These are phyloP conservation scores for Juglanconis sp. DNA, from an alignment of 2,329 filamentous ascomycete species.

Conservation along the genomic window DNA sequence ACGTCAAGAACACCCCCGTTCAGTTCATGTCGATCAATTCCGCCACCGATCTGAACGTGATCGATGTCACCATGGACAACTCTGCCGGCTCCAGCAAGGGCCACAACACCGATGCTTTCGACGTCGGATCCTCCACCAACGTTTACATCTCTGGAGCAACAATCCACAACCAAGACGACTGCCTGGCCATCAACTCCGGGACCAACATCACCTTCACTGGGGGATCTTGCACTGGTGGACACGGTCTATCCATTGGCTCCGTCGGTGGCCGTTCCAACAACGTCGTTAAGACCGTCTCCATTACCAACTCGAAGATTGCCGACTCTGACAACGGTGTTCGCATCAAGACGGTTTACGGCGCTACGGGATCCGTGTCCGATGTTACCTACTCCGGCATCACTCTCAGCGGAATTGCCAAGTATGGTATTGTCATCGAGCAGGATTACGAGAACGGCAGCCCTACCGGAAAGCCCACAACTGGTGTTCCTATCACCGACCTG, in stretches of 20 bases:
- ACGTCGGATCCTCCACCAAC: constrained; percentile 47
- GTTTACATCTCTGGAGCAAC: constrained; percentile 50
- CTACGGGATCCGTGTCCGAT: constrained; percentile 41
- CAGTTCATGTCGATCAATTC: constrained; percentile 40
- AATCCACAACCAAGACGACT: constrained; percentile 61
- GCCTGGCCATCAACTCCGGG: constrained; percentile 55
- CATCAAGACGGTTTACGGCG: constrained; percentile 47
- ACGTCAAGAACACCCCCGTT: constrained; percentile 40
- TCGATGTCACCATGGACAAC: constrained; percentile 37
- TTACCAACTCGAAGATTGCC: constrained; percentile 45
- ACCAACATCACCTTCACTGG: constrained; percentile 45
- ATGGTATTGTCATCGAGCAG: constrained; percentile 40
- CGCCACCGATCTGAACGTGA: constrained; percentile 32
- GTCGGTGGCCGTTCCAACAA: constrained; percentile 50
- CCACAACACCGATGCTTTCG: constrained; percentile 59
- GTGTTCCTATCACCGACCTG: constrained; percentile 50
- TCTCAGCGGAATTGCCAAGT: constrained; percentile 22
- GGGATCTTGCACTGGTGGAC: constrained; percentile 41
- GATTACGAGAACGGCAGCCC: constrained; percentile 46
- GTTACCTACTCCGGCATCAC: constrained; percentile 30
- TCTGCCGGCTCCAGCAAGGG: constrained; percentile 31
- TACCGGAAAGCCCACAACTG: constrained; percentile 42
- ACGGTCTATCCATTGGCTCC: constrained; percentile 41
- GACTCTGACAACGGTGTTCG: constrained; percentile 52
- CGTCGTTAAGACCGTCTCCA: constrained; percentile 47